Evolutionary conservation across 139 green algal genomes (phyloP).

Genomic region (Zygnema cylindricum): DNA sequence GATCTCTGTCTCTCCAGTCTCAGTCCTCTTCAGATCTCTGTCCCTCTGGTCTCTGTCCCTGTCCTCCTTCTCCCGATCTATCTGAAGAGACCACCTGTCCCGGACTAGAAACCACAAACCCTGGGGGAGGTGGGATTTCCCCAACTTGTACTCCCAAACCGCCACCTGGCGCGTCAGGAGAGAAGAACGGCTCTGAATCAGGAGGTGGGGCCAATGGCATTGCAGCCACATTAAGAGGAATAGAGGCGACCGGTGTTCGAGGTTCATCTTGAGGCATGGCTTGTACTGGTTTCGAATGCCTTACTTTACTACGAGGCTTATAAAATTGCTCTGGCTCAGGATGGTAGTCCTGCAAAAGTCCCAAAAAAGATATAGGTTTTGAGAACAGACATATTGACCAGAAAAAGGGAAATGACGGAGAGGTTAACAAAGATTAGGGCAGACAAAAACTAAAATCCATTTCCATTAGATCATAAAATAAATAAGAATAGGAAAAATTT

Average conservation of each 20-base stretch:
- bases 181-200: slow-evolving; percentile 38
- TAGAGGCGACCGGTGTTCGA: not conserved
- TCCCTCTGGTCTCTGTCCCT: not conserved
- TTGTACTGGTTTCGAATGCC: not conserved
- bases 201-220: slow-evolving; percentile 23
- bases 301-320: slow-evolving; percentile 5
- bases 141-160: slow-evolving; percentile 25
- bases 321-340: slow-evolving; percentile 45
- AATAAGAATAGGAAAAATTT: no score
- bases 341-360: slow-evolving; percentile 40
- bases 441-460: no score
- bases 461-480: no score
- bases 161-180: slow-evolving; percentile 32
- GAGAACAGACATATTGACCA: not conserved
- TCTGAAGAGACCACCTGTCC: not conserved
- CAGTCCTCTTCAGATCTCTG: not conserved
- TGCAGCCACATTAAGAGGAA: not conserved
- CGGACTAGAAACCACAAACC: not conserved
- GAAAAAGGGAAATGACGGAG: not conserved
- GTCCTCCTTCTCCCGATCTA: not conserved
- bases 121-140: not conserved
- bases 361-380: not conserved
- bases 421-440: not conserved
- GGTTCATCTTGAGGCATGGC: not conserved
- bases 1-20: not conserved